Percentiles rank a stretch among this genome's conserved stretches.
Conservation (phyloP, 495 filamentous ascomycete genomes). For the Penicillium longicatenatum region DNA sequence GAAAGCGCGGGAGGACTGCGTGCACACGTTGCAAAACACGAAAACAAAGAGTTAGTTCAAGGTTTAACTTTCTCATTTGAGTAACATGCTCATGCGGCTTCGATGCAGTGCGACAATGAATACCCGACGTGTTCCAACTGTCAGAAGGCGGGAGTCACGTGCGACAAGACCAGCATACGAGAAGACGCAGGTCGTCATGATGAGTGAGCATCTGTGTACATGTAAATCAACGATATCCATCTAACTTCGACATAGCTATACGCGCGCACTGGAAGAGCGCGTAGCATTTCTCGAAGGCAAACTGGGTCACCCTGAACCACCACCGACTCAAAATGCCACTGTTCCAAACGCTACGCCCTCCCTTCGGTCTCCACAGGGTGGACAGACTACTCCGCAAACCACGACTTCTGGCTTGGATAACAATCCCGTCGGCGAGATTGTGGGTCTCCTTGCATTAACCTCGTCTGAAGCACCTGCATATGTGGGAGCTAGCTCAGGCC, state of each 20-base stretch:
- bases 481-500: conserved; percentile 54
- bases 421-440: conserved; percentile 52
- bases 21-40: conserved; percentile 55
- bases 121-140: conserved; percentile 54
- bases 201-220: conserved; percentile 31
- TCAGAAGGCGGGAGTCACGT: conserved; percentile 47
- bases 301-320: conserved; percentile 26
- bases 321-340: conserved; percentile 15
- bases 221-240: not conserved
- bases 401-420: conserved; percentile 33
- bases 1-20: conserved; percentile 53
- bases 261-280: conserved; percentile 49
- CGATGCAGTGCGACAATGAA: conserved; percentile 43
- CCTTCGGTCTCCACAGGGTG: conserved; percentile 29
- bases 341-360: conserved; percentile 23
- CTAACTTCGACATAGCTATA: conserved; percentile 34
- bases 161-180: conserved; percentile 50
- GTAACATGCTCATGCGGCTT: not conserved
- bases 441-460: conserved; percentile 53
- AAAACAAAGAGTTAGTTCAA: conserved; percentile 47
- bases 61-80: not conserved
- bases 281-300: conserved; percentile 49
- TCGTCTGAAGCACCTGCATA: conserved; percentile 52
- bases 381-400: conserved; percentile 25
- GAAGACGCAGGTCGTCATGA: conserved; percentile 46